phyloP scores from a whole-genome alignment of 495 filamentous ascomycete genomes.

The Lineolata rhizophorae region DNA sequence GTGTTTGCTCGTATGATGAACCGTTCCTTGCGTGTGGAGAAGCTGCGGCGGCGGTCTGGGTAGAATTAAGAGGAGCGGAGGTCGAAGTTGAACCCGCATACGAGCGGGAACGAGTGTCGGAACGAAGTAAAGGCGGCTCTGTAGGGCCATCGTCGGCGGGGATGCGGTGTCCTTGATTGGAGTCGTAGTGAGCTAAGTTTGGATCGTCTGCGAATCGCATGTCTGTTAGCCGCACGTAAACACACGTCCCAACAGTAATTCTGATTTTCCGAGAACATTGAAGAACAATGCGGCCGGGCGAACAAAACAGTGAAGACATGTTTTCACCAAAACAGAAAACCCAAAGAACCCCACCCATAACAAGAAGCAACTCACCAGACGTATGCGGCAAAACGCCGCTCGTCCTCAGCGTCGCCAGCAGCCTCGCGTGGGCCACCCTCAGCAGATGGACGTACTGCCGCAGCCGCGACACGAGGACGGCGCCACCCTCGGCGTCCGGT shows the following conservation, averaged over 20 bases:
- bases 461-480: constrained; percentile 52
- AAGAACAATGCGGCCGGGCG: too few species aligned
- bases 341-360: constrained; percentile 1
- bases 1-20: constrained; percentile 84
- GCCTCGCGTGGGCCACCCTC: constrained; percentile 70
- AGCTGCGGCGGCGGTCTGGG: constrained; percentile 24
- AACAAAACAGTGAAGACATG: too few species aligned
- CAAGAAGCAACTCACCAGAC: constrained; percentile 27
- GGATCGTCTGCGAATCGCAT: constrained; percentile 36
- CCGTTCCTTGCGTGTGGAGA: too few species aligned
- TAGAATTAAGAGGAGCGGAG: constrained; percentile 21
- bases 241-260: too few species aligned
- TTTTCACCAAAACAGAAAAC: constrained; percentile 5
- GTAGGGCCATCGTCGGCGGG: constrained; percentile 17
- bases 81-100: constrained; percentile 35
- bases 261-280: too few species aligned
- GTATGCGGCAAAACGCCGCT: constrained; percentile 59
- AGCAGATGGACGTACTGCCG: constrained; percentile 89
- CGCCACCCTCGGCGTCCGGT: constrained; percentile 28
- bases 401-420: constrained; percentile 65
- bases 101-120: constrained; percentile 52
- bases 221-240: too few species aligned
- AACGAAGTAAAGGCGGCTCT: constrained; percentile 29
- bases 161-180: constrained; percentile 36
- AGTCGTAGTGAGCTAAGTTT: constrained; percentile 43